These are phyloP conservation scores for Colletotrichum musae DNA, from an alignment of 2,329 filamentous ascomycete species.

Conservation along the genomic window DNA sequence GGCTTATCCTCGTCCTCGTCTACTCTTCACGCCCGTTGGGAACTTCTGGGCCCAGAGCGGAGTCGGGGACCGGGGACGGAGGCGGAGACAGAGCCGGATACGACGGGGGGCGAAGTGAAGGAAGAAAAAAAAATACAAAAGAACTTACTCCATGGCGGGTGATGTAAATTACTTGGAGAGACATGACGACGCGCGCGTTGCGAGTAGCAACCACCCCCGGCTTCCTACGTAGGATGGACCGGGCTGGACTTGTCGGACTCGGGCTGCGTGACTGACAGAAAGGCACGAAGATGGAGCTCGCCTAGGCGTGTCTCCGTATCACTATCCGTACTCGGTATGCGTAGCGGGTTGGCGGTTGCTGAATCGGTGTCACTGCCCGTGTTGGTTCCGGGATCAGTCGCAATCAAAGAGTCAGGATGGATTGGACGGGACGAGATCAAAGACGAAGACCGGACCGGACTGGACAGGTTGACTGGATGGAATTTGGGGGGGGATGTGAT, in stretches of 20 bases:
- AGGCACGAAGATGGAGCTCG: neutral
- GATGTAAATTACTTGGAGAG: slow-evolving; percentile 80
- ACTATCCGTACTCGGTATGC: slow-evolving; percentile 9
- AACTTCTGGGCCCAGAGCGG: slow-evolving; percentile 6
- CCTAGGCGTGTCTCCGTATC: neutral
- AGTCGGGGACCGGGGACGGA: slow-evolving; percentile 26
- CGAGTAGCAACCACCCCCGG: neutral
- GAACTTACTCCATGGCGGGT: slow-evolving; percentile 80
- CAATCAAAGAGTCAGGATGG: slow-evolving; percentile 8
- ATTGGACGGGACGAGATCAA: slow-evolving; percentile 4
- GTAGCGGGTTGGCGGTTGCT: neutral
- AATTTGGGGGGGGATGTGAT: neutral
- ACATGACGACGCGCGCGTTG: slow-evolving; percentile 59
- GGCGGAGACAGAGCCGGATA: slow-evolving; percentile 34
- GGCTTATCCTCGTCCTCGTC: neutral
- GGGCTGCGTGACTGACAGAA: neutral
- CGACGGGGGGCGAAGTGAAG: neutral
- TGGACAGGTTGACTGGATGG: neutral
- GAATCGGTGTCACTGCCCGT: neutral
- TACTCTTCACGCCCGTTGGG: slow-evolving; percentile 18
- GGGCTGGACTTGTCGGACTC: neutral
- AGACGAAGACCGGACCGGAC: neutral
- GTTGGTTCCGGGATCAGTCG: slow-evolving; percentile 10
- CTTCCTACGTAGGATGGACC: too few relatives aligned
- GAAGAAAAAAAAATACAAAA: neutral